Evolutionary conservation across 306 rosid species (phyloP), one percentile per base, ranked within the genome.

Genomic region (Prunus fruticosa): DNA sequence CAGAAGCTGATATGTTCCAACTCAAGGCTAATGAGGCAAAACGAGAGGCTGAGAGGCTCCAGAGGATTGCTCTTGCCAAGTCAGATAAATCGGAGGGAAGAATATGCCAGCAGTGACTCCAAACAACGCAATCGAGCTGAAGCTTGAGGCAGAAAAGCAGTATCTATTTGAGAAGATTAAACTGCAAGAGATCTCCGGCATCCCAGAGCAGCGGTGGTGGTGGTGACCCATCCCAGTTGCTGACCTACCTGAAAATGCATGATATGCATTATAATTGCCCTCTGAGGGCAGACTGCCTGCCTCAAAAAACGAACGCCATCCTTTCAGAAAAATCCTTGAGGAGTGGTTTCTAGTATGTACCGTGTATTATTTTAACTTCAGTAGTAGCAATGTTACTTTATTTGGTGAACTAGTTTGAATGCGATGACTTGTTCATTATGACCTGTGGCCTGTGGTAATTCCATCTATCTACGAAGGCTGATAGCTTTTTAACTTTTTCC

Each of bases 1-100:
- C 97, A 45, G 99, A 95, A 82, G 97, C 93, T 75, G 99, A 95
- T 69, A 92, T 95, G 99, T 95, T 95, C 90, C 97, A 92, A 73
- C 88, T 80, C 64, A 95, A 95, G 87, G 97, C 97, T 58, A 89
- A 89, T 30, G 99, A 95, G 84, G 99, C 99, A 11, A 95, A 95
- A 82, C 89, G 93, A 62, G 99, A 95, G 75, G 97, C 97, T 34
- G 97, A 95, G 74, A 89, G 89, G 86, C 97, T 96, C 78, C 98
- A 92, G 80, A 91, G 92, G 83, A 92, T 96, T 73, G 88, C 97
- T 65, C 89, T 89, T 46, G 98, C 99, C 49, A 92, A 96, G 87
- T 79, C 97, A 13, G 99, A 96, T 71, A 96, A 96, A 82, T 96
- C 97, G 4, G 99, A 96, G 79, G 79, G 99, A 96, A 79, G 99